A percentile compares a stretch with the other conserved stretches of the same genome.
Conservation (phyloP, 495 filamentous ascomycete genomes). For the Penicillium riverlandense region DNA sequence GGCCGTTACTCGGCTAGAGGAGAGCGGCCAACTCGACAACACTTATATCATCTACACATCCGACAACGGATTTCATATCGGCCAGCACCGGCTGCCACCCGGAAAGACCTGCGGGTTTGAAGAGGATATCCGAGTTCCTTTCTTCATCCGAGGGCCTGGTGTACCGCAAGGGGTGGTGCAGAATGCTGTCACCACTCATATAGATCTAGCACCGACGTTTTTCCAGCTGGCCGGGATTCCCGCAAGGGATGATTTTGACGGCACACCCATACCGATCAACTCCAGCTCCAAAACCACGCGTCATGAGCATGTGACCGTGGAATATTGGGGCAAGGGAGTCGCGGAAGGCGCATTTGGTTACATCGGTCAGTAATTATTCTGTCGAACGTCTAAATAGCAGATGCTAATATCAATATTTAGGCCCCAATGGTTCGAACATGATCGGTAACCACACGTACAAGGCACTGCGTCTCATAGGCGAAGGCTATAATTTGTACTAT, state of each 20-base stretch:
- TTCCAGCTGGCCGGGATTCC: conserved; percentile 43
- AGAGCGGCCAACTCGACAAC: conserved; percentile 49
- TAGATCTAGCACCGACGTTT: conserved; percentile 63
- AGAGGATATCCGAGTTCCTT: conserved; percentile 66
- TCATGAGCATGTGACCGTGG: conserved; percentile 60
- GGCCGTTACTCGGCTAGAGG: conserved; percentile 45
- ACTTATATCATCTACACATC: conserved; percentile 68
- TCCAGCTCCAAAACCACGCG: conserved; percentile 24
- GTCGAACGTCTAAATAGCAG: not conserved
- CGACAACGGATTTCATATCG: conserved; percentile 71
- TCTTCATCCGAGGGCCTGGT: conserved; percentile 54
- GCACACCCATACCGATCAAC: conserved; percentile 46
- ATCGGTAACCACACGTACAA: conserved; percentile 58
- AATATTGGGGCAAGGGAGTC: conserved; percentile 53
- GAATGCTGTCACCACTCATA: conserved; percentile 58
- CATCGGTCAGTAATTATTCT: conserved; percentile 17
- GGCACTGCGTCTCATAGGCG: conserved; percentile 47
- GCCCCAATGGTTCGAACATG: conserved; percentile 6
- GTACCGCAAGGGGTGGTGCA: conserved; percentile 35
- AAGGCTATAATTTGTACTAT: conserved; percentile 53
- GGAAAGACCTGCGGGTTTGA: conserved; percentile 68
- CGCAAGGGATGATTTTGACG: conserved; percentile 50
- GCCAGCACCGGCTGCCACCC: conserved; percentile 63
- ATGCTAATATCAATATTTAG: conserved; percentile 9
- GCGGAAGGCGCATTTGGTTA: conserved; percentile 38